Conservation (phyloP, 768 basidiomycete genomes). For the Naganishia friedmannii region DNA sequence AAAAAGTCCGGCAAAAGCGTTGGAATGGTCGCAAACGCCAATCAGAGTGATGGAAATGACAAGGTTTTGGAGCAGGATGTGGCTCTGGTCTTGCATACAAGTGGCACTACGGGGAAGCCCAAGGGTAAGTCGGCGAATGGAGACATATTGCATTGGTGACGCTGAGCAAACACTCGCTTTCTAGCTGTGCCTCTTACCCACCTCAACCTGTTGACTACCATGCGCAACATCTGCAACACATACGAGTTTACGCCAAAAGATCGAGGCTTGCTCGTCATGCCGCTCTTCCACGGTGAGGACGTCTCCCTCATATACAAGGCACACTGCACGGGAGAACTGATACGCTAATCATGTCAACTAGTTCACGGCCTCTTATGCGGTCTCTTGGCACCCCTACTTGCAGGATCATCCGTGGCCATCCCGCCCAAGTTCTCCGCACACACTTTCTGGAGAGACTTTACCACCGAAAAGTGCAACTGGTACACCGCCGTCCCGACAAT, state of each 20-base stretch:
- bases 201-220: slow-evolving; percentile 49
- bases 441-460: slow-evolving; percentile 58
- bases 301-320: not conserved
- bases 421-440: slow-evolving; percentile 60
- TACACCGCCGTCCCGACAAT: slow-evolving; percentile 55
- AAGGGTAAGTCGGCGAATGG: slow-evolving; percentile 54
- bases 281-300: slow-evolving; percentile 40
- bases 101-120: slow-evolving; percentile 62
- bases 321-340: not conserved
- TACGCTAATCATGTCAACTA: slow-evolving; percentile 54
- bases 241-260: slow-evolving; percentile 49
- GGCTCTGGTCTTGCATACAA: slow-evolving; percentile 62
- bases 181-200: slow-evolving; percentile 50
- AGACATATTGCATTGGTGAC: not conserved
- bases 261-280: slow-evolving; percentile 56
- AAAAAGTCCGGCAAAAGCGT: not conserved
- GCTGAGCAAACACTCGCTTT: not conserved
- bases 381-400: slow-evolving; percentile 60
- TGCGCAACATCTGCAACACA: slow-evolving; percentile 49
- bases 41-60: slow-evolving; percentile 28
- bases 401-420: slow-evolving; percentile 61
- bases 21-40: slow-evolving; percentile 22
- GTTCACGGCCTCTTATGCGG: slow-evolving; percentile 64
- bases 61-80: slow-evolving; percentile 54
- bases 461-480: slow-evolving; percentile 56